Evolutionary conservation across 208 protist genomes (phyloP), one percentile per base, ranked within the genome.

Genomic region (Trypanosoma scelopori): DNA sequence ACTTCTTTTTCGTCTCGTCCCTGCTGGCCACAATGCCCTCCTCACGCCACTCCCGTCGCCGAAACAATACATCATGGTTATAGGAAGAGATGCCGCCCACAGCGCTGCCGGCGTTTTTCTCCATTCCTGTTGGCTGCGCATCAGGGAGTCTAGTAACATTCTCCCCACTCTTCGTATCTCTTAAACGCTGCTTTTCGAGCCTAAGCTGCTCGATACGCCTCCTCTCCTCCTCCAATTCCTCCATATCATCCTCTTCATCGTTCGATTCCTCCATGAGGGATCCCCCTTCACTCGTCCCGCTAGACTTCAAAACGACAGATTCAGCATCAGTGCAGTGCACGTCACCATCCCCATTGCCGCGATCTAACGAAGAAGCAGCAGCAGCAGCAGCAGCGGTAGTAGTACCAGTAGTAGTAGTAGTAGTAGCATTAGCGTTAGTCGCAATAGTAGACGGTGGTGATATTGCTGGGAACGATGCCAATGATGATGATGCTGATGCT

Each of bases 21-120:
- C 55, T 69, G 3, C 42, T 25, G 20, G 47, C 49, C 6, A 69
- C 60, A 20, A 65, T 52, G n/a, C 58, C 41, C 48, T 46, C 22
- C 22, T 39, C 48, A 23, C 81, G 71, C 82, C 81, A 88, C 32
- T 79, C 70, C 3, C 61, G n/a, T 46, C 79, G 64, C 11, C 82
- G 81, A 66, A 88, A 91, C 39, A 91, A 65, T 1, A 91, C 85
- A 53, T 91, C 85, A 63, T 82, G 73, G 49, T 85, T 82, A 61
- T 91, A 89, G 27, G 69, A 59, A 2, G 61, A 64, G 9, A 74
- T 46, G 32, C 65, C 56, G 0, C 53, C 65, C 2, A 15, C 25
- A 55, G 1, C 22, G 42, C 68, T 49, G 11, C 45, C 53, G 12
- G 30, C 20, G 18, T 77, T 64, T 69, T 60, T 25, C 32, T 51